Evolutionary conservation across 108 stramenopile species (phyloP), one percentile per base, ranked within the genome.

Genomic region (Epithemia pelagica): DNA sequence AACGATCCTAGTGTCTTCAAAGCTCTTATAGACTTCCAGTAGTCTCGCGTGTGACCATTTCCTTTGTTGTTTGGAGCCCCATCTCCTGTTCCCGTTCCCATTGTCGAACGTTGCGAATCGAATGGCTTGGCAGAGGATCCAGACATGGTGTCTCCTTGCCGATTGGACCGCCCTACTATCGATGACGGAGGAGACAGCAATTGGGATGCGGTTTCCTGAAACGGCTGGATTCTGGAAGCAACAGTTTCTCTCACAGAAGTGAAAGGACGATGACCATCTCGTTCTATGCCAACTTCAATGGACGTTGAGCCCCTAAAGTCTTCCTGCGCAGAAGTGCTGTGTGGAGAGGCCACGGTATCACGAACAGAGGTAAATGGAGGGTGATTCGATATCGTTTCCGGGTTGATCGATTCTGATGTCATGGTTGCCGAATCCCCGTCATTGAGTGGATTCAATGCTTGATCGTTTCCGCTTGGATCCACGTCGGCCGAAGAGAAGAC

Each of bases 11-110:
- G 37, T 10, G 37, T 46, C 15, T 46, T 46, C 37, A 46, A 46
- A 46, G 37, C 37, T 15, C 37, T 5, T 46, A 46, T 46, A 15
- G 37, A 46, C 37, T 46, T 46, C 37, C 37, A 46, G 37, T 46
- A 46, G 37, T 46, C 37, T 46, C 37, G 37, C 20, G 7, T 58
- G 57, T 27, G 26, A 18, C 26, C 25, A 27, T 58, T 58, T 7
- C 57, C 20, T 58, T 27, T 58, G 7, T 27, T 58, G 7, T 5
- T 46, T 46, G 5, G 37, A 46, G 65, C 7, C 10, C 58, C 58
- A 10, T 59, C 58, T 59, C 23, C n/a, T 51, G 63, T 66, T 66
- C 28, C 30, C 54, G 64, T 21, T 54, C 27, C 28, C 15, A 30
- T 28, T 54, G 27, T 28, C n/a, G n/a, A n/a, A n/a, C n/a, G n/a